phyloP scores from a whole-genome alignment of 129 eudicot species.

The Saussurea involucrata region DNA sequence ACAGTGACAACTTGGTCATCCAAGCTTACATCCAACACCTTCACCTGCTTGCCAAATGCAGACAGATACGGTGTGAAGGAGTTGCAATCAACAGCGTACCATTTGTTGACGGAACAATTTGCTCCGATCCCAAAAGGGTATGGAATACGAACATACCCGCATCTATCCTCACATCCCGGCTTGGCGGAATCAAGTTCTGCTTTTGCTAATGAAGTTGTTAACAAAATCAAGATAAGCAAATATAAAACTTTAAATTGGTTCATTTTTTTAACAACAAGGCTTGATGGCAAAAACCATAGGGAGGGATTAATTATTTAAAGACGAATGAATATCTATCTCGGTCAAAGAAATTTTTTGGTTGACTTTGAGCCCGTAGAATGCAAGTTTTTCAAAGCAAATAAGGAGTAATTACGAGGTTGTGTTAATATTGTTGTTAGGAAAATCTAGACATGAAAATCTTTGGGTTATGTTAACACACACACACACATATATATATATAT shows the following conservation, averaged over 20 bases:
- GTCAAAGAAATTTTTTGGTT: background rate
- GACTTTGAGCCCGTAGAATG: too few species aligned
- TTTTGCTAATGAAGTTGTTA: background rate
- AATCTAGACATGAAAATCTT: too few species aligned
- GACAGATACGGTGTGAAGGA: background rate
- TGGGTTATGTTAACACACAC: too few species aligned
- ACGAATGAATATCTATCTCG: background rate
- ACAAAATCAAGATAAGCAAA: background rate
- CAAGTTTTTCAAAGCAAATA: too few species aligned
- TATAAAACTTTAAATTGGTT: background rate
- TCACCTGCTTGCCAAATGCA: background rate
- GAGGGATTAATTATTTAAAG: too few species aligned
- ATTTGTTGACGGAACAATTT: background rate
- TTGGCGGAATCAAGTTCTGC: background rate
- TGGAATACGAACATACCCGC: background rate
- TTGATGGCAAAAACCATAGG: too few species aligned
- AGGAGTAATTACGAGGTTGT: too few species aligned
- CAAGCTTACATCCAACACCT: background rate
- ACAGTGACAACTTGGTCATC: background rate
- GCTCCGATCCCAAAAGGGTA: conserved; percentile 1
- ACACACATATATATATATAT: too few species aligned
- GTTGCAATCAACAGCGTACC: background rate
- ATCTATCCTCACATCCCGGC: background rate
- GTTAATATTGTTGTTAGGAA: too few species aligned
- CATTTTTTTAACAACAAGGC: background rate